These are phyloP conservation scores for Leccinum pellstonianum DNA, from an alignment of 768 basidiomycete genomes.

Conservation along the genomic window DNA sequence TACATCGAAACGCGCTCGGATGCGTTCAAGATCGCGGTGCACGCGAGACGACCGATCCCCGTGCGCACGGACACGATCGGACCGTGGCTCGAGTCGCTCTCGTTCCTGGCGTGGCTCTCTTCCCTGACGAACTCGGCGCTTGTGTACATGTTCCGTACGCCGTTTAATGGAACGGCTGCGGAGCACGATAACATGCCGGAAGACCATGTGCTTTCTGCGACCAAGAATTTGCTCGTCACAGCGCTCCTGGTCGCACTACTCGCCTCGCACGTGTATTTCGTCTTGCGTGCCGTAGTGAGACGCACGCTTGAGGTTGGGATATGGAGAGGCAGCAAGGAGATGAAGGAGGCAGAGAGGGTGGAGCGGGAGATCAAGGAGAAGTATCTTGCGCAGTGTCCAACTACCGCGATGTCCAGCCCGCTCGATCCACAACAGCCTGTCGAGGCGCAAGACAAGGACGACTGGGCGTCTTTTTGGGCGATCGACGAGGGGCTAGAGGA, in stretches of 20 bases:
- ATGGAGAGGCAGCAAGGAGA: conserved; percentile 75
- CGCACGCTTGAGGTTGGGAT: conserved; percentile 72
- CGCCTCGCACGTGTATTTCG: conserved; percentile 84
- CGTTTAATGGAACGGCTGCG: conserved; percentile 16
- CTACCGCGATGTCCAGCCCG: conserved; percentile 4
- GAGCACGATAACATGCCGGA: conserved; percentile 5
- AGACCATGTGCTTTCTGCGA: conserved; percentile 35
- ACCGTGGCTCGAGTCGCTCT: conserved; percentile 88
- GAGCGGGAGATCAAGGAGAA: conserved; percentile 54
- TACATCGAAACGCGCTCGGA: conserved; percentile 89
- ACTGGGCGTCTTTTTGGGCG: conserved; percentile 57
- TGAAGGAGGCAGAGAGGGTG: conserved; percentile 51
- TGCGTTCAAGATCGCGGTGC: conserved; percentile 91
- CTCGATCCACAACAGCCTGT: conserved; percentile 3
- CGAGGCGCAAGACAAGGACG: conserved; percentile 13
- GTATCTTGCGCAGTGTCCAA: conserved; percentile 31
- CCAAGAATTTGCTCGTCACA: conserved; percentile 53
- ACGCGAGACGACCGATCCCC: conserved; percentile 82
- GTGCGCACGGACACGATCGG: conserved; percentile 89
- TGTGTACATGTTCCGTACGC: conserved; percentile 82
- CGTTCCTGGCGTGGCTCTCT: conserved; percentile 86
- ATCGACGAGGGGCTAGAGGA: conserved; percentile 75
- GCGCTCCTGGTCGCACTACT: conserved; percentile 73
- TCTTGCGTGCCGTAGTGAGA: conserved; percentile 59
- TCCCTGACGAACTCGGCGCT: conserved; percentile 87